Conservation (phyloP, 2,329 filamentous ascomycete genomes). For the Eutypa lata region DNA sequence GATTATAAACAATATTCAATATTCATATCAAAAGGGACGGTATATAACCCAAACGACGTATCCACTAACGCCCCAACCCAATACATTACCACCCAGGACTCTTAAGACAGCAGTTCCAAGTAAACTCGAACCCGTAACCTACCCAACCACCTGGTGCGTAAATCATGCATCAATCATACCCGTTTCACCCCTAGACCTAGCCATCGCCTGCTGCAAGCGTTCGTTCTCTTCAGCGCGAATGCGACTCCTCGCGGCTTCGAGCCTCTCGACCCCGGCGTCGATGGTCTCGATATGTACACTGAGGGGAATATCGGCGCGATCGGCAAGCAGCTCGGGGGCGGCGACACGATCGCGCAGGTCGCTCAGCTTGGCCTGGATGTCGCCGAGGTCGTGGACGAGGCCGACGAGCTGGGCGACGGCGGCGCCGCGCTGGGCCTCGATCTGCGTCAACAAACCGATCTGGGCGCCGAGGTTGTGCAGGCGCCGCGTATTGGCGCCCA, state of each 20-base stretch:
- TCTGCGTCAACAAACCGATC: constrained; percentile 60
- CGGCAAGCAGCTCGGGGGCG: constrained; percentile 54
- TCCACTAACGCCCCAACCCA: too few relatives aligned
- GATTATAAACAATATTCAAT: too few relatives aligned
- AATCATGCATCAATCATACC: constrained; percentile 37
- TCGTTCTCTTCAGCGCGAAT: constrained; percentile 59
- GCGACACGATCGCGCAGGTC: constrained; percentile 70
- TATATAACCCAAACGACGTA: too few relatives aligned
- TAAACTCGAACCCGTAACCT: too few relatives aligned
- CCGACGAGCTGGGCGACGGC: constrained; percentile 67
- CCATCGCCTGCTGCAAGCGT: constrained; percentile 49
- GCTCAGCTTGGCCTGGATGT: constrained; percentile 67
- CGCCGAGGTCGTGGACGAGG: constrained; percentile 69
- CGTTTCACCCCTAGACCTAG: constrained; percentile 41
- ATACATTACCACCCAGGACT: too few relatives aligned
- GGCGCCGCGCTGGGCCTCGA: constrained; percentile 62
- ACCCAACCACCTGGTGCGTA: too few relatives aligned
- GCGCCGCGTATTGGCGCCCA: constrained; percentile 65
- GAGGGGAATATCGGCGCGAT: constrained; percentile 52
- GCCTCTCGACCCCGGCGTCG: constrained; percentile 65
- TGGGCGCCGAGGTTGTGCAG: constrained; percentile 62
- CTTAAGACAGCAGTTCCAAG: too few relatives aligned
- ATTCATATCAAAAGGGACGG: too few relatives aligned
- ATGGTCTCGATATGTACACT: constrained; percentile 75
- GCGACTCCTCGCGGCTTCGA: constrained; percentile 62